A percentile compares a stretch with the other conserved stretches of the same genome.
Conservation (phyloP, 805 yeast species). For the Phaffomyces antillensis region DNA sequence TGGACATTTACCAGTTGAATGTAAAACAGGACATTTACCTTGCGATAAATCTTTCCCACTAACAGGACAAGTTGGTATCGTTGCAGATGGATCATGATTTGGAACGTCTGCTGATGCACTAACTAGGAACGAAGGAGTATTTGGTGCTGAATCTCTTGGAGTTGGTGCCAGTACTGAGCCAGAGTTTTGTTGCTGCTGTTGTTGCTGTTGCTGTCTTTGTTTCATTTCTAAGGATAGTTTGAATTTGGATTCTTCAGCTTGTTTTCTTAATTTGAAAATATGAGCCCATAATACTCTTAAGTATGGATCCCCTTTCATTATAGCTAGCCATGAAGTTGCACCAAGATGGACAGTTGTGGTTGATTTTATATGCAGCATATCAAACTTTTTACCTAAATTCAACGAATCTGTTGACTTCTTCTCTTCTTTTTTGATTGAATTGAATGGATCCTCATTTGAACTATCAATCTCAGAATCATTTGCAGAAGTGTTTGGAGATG, state of each 20-base stretch:
- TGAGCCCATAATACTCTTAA: slow-evolving; percentile 48
- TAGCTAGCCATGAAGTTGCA: slow-evolving; percentile 52
- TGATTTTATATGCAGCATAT: slow-evolving; percentile 36
- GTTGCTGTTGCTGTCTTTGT: not conserved
- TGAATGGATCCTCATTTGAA: not conserved
- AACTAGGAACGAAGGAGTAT: not conserved
- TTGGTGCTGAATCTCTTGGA: not conserved
- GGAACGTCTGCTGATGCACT: not conserved
- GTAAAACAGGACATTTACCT: slow-evolving; percentile 24
- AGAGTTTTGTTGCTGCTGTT: not conserved
- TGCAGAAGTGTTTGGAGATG: slow-evolving; percentile 7
- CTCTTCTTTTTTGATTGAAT: not conserved
- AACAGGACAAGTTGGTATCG: slow-evolving; percentile 9
- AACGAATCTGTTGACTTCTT: slow-evolving; percentile 17
- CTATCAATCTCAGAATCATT: slow-evolving; percentile 2
- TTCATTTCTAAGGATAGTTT: not conserved
- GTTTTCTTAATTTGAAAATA: slow-evolving; percentile 35
- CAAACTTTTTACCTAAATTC: slow-evolving; percentile 35
- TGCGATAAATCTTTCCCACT: slow-evolving; percentile 11
- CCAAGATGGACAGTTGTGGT: slow-evolving; percentile 40
- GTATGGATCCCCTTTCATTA: slow-evolving; percentile 53
- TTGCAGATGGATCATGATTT: not conserved
- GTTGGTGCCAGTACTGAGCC: not conserved
- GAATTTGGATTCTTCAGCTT: slow-evolving; percentile 22
- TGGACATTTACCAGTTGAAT: slow-evolving; percentile 22